Evolutionary conservation across 2,329 filamentous ascomycete species (phyloP).

Genomic region (Blumeriella jaapii): DNA sequence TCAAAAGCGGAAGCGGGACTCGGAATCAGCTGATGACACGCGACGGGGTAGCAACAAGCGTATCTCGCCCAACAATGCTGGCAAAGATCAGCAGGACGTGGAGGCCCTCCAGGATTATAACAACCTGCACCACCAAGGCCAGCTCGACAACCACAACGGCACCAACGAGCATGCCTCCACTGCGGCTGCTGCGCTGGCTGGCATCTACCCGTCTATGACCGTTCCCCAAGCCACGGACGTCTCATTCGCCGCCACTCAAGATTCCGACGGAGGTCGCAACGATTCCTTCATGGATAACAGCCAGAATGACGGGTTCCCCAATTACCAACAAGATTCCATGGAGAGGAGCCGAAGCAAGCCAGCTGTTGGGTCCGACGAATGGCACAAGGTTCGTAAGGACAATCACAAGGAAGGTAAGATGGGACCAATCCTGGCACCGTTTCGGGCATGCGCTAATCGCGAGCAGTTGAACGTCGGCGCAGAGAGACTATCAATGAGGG

Average conservation of each 20-base stretch:
- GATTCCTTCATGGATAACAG: slow-evolving; percentile 31
- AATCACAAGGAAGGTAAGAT: slow-evolving; percentile 93
- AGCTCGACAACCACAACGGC: slow-evolving; percentile 40
- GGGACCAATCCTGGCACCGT: too few relatives aligned
- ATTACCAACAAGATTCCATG: not conserved
- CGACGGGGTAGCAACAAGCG: slow-evolving; percentile 27
- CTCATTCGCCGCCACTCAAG: slow-evolving; percentile 36
- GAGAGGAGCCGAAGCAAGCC: slow-evolving; percentile 48
- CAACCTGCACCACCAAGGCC: slow-evolving; percentile 34
- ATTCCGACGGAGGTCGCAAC: slow-evolving; percentile 30
- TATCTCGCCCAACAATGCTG: slow-evolving; percentile 23
- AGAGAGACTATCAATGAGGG: slow-evolving; percentile 98
- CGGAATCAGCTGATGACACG: slow-evolving; percentile 27
- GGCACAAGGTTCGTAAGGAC: slow-evolving; percentile 94
- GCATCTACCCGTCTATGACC: slow-evolving; percentile 39
- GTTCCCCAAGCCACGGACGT: slow-evolving; percentile 43
- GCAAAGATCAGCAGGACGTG: slow-evolving; percentile 24
- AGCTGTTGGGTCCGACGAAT: slow-evolving; percentile 89
- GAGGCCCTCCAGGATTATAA: slow-evolving; percentile 28
- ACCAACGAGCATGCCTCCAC: slow-evolving; percentile 42
- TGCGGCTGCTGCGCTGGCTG: slow-evolving; percentile 38
- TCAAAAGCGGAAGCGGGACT: slow-evolving; percentile 28
- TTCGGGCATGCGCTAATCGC: slow-evolving; percentile 20
- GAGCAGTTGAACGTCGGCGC: slow-evolving; percentile 79
- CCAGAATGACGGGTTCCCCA: slow-evolving; percentile 13